A percentile compares a stretch with the other conserved stretches of the same genome.
Conservation (phyloP, 2,329 filamentous ascomycete species). For the Dissoconium aciculare region DNA sequence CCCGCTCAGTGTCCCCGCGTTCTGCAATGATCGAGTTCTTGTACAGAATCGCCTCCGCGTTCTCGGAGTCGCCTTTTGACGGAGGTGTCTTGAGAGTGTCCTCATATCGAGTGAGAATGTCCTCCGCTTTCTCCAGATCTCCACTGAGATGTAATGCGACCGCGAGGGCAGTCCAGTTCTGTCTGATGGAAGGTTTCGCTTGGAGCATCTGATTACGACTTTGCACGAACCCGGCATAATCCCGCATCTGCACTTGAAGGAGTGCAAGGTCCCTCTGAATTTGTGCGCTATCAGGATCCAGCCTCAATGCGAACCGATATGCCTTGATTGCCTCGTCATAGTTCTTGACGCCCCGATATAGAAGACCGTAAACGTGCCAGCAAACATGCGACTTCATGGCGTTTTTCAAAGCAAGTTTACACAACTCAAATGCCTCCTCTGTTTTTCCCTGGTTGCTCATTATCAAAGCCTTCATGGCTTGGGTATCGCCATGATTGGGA, state of each 20-base stretch:
- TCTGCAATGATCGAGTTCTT: slow-evolving; percentile 93
- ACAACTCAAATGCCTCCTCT: slow-evolving; percentile 85
- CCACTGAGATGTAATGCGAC: slow-evolving; percentile 86
- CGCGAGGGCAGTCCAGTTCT: slow-evolving; percentile 96
- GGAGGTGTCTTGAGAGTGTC: slow-evolving; percentile 76
- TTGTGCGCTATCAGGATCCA: slow-evolving; percentile 87
- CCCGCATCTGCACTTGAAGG: slow-evolving; percentile 89
- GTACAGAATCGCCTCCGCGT: slow-evolving; percentile 87
- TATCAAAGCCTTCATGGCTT: slow-evolving; percentile 97
- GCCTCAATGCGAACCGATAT: slow-evolving; percentile 84
- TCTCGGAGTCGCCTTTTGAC: slow-evolving; percentile 66
- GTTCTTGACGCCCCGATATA: slow-evolving; percentile 90
- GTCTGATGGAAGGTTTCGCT: slow-evolving; percentile 61
- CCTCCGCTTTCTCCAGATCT: slow-evolving; percentile 72
- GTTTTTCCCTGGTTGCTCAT: slow-evolving; percentile 83
- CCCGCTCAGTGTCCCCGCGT: slow-evolving; percentile 65
- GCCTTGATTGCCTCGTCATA: slow-evolving; percentile 98
- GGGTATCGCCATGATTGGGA: slow-evolving; percentile 91
- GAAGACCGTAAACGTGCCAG: slow-evolving; percentile 95
- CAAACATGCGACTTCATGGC: slow-evolving; percentile 99
- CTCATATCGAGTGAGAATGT: slow-evolving; percentile 81
- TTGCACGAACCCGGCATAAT: slow-evolving; percentile 84
- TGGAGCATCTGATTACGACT: slow-evolving; percentile 81
- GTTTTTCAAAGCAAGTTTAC: slow-evolving; percentile 79
- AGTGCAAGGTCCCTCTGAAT: slow-evolving; percentile 89